phyloP scores from a whole-genome alignment of 2,329 filamentous ascomycete genomes.

The Aspergillus fructus region DNA sequence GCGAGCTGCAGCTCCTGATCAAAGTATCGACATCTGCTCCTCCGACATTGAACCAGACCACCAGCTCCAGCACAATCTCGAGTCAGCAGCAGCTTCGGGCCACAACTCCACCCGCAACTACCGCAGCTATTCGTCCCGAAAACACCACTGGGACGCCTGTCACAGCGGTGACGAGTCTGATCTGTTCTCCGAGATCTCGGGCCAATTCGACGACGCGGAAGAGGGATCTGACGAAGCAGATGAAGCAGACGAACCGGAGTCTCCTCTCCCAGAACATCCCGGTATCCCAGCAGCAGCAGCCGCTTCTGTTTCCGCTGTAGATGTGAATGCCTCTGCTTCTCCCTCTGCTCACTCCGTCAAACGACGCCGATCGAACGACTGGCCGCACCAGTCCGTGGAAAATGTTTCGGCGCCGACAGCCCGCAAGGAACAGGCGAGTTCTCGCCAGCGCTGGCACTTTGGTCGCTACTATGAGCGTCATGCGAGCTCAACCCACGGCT shows the following conservation, averaged over 20 bases:
- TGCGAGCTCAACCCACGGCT: conserved; percentile 16
- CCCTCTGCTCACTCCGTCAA: conserved; percentile 38
- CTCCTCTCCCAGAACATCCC: conserved; percentile 13
- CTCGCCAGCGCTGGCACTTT: conserved; percentile 16
- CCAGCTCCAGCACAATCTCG: conserved; percentile 25
- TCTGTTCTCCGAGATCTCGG: conserved; percentile 33
- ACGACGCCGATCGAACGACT: conserved; percentile 45
- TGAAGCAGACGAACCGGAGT: conserved; percentile 32
- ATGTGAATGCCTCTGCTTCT: conserved; percentile 5
- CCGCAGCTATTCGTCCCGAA: conserved; percentile 24
- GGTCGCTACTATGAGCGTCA: conserved; percentile 5
- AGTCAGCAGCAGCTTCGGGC: conserved; percentile 9
- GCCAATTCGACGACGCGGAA: conserved; percentile 35
- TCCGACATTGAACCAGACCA: not conserved
- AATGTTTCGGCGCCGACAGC: conserved; percentile 19
- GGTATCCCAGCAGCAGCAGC: not conserved
- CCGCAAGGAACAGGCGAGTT: conserved; percentile 9
- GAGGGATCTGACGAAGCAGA: conserved; percentile 37
- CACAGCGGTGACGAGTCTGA: conserved; percentile 19
- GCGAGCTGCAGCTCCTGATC: not conserved
- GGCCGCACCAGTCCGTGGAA: conserved; percentile 31
- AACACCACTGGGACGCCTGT: conserved; percentile 27
- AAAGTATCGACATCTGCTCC: not conserved
- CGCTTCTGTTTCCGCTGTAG: not conserved
- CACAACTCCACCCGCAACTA: conserved; percentile 11